Evolutionary conservation across 2,329 filamentous ascomycete species (phyloP), one percentile per base, ranked within the genome.

Genomic region (Scedosporium aurantiacum): DNA sequence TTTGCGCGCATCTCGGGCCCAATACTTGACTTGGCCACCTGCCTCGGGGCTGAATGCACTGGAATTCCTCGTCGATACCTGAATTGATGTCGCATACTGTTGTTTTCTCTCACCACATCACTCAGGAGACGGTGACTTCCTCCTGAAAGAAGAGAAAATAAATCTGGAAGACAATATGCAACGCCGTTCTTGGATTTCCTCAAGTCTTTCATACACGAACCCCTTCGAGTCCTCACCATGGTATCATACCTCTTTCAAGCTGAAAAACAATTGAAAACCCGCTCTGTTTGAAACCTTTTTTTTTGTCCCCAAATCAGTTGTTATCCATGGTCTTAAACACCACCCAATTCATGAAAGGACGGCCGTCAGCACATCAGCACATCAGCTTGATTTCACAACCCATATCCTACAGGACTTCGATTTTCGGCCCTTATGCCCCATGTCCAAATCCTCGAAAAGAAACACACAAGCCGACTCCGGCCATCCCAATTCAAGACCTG

Each of bases 311-410:
- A 54, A 54, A 54, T 54, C 50, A 54, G 50, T 54, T 52, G 14
- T 18, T 47, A 27, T 54, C 50, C 50, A 28, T 27, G 50, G 50
- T 54, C 50, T 54, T 54, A 54, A 54, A 54, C 50, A 54, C 50
- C 50, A 27, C 50, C 50, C 50, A 54, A 54, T 54, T 54, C 50
- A 27, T 54, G 23, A 54, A 23, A 54, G 7, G 27, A 54, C 50
- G 50, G 50, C 50, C 50, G 50, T 54, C 50, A 54, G 50, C 50
- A 54, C 50, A 28, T 54, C 50, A 54, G 23, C 50, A 54, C 50
- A 54, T 54, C 50, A 54, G 23, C 50, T 54, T 54, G 7, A 54
- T 21, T 27, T 27, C 50, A 27, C 50, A 54, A 27, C 16, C 50
- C 50, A 54, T 54, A 54, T 54, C 50, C 50, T 54, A 54, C 50